Conservation (phyloP, 1,284 basidiomycete genomes). For the Cryptococcus amylolentus region DNA sequence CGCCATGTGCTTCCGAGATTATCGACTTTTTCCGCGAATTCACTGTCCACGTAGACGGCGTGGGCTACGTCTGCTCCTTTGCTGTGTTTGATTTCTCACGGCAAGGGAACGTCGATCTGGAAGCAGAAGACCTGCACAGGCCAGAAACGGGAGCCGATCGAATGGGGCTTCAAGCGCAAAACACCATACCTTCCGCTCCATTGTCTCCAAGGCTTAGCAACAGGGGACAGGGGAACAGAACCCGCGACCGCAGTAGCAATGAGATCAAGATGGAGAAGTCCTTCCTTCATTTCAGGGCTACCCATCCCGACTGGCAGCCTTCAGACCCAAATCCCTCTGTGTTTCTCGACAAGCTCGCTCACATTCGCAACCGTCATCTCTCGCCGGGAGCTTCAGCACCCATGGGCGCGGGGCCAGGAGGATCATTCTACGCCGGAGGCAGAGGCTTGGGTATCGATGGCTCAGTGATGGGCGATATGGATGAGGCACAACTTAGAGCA, state of each 20-base stretch:
- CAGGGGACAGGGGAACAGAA: background rate
- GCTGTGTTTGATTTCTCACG: slow-evolving; percentile 96
- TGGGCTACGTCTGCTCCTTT: slow-evolving; percentile 96
- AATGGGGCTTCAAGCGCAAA: background rate
- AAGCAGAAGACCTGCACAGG: background rate
- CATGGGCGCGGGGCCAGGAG: background rate
- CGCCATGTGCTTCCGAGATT: slow-evolving; percentile 78
- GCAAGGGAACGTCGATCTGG: background rate
- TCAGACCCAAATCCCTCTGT: slow-evolving; percentile 78
- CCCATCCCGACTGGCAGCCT: slow-evolving; percentile 92
- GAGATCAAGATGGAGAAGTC: slow-evolving; percentile 98
- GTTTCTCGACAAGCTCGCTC: slow-evolving; percentile 76
- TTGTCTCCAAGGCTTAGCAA: background rate
- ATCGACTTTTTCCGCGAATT: slow-evolving; percentile 97
- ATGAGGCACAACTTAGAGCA: background rate
- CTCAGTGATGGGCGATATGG: slow-evolving; percentile 11
- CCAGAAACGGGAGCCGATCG: background rate
- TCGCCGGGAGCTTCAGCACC: background rate
- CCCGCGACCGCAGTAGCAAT: slow-evolving; percentile 55
- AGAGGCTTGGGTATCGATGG: slow-evolving; percentile 9
- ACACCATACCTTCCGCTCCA: background rate
- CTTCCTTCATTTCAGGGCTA: slow-evolving; percentile 92
- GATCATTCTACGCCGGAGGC: slow-evolving; percentile 14
- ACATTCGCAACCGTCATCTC: slow-evolving; percentile 48
- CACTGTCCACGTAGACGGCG: slow-evolving; percentile 89